These are phyloP conservation scores for Eimeria sp. DNA, from an alignment of 169 alveolate species.

Conservation along the genomic window DNA sequence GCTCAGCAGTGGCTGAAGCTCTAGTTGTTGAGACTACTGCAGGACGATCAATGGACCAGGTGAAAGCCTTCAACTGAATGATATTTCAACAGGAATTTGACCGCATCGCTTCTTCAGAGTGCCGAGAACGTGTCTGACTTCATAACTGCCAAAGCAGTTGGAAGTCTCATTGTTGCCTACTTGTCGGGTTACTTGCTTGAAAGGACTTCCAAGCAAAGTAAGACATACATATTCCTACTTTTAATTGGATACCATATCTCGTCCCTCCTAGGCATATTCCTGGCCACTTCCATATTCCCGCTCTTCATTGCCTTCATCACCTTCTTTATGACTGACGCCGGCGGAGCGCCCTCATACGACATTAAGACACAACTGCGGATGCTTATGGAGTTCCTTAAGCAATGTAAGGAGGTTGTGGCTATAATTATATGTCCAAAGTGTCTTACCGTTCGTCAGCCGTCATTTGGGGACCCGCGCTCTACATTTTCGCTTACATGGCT, in stretches of 20 bases:
- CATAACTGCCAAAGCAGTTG: slow-evolving; percentile 95
- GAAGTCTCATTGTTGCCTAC: slow-evolving; percentile 96
- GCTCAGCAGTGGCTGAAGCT: slow-evolving; percentile 95
- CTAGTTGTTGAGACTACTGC: slow-evolving; percentile 88
- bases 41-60: slow-evolving; percentile 83
- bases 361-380: slow-evolving; percentile 88
- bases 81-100: not conserved
- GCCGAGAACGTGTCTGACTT: slow-evolving; percentile 91
- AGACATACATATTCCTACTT: not conserved
- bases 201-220: slow-evolving; percentile 89
- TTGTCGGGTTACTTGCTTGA: slow-evolving; percentile 96
- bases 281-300: slow-evolving; percentile 95
- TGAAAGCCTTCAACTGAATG: not conserved
- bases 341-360: slow-evolving; percentile 82
- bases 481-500: slow-evolving; percentile 91
- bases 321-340: slow-evolving; percentile 91
- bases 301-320: slow-evolving; percentile 90
- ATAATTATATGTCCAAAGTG: not conserved
- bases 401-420: slow-evolving; percentile 83
- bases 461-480: slow-evolving; percentile 95
- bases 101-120: slow-evolving; percentile 50
- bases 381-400: slow-evolving; percentile 90
- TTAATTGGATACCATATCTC: not conserved
- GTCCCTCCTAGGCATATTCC: slow-evolving; percentile 86
- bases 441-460: slow-evolving; percentile 59